Evolutionary conservation across 176 grass and related monocot species (phyloP).

Genomic region (Calamus simplicifolius): DNA sequence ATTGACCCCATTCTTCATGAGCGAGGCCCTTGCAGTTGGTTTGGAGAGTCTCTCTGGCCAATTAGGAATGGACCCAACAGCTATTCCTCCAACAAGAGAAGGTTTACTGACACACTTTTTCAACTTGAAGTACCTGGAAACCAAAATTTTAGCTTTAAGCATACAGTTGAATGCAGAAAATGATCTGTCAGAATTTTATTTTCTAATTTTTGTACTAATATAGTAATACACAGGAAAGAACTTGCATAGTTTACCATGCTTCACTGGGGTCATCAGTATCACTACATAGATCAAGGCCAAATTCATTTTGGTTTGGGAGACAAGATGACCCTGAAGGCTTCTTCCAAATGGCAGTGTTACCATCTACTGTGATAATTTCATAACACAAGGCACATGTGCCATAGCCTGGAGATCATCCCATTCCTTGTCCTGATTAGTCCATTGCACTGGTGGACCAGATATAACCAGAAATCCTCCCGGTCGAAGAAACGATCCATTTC

Average conservation of each 20-base stretch:
- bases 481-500: slow-evolving; percentile 82
- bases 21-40: slow-evolving; percentile 48
- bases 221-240: too few species aligned
- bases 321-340: slow-evolving; percentile 45
- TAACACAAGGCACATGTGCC: slow-evolving; percentile 57
- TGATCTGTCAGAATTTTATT: too few species aligned
- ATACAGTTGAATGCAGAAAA: slow-evolving; percentile 16
- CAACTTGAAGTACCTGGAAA: slow-evolving; percentile 72
- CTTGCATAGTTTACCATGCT: slow-evolving; percentile 55
- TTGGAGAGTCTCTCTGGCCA: slow-evolving; percentile 77
- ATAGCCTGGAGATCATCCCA: slow-evolving; percentile 59
- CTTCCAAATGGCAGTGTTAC: slow-evolving; percentile 88
- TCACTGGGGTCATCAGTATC: slow-evolving; percentile 63
- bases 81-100: slow-evolving; percentile 38
- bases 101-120: slow-evolving; percentile 58
- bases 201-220: too few species aligned
- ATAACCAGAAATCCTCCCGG: slow-evolving; percentile 78
- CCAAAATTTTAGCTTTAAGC: slow-evolving; percentile 8
- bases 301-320: slow-evolving; percentile 49
- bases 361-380: slow-evolving; percentile 51
- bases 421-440: slow-evolving; percentile 72
- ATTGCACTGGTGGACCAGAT: slow-evolving; percentile 73
- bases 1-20: slow-evolving; percentile 34
- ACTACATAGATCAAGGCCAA: slow-evolving; percentile 48
- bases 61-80: slow-evolving; percentile 41